Evolutionary conservation across 1,284 basidiomycete genomes (phyloP), one percentile per base, ranked within the genome.

Genomic region (Fomitopsis betulina): DNA sequence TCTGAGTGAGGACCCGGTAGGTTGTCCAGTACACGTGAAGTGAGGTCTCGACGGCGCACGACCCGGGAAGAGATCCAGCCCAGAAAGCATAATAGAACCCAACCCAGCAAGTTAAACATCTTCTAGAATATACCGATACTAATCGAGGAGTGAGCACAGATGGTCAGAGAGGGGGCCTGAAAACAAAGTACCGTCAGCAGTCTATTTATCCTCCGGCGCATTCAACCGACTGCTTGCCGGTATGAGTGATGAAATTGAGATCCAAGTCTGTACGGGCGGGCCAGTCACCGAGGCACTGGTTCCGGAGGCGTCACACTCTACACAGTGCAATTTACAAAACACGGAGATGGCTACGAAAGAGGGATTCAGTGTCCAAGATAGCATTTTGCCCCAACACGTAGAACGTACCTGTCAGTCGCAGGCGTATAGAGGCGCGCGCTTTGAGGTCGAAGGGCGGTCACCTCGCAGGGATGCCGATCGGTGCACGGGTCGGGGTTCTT

Each of bases 1-100:
- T 56, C 50, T 6, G 57, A 55, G 8, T 62, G 55, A 17, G 65
- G 65, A 6, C 65, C 65, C 6, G 63, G 65, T 37, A 66, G 59
- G 54, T 66, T 63, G 56, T 66, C 63, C 12, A 66, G 60, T 17
- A 53, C 53, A 21, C 21, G 38, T 49, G 43, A 58, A 62, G 54
- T 60, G 58, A 30, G 59, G 53, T n/a, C 37, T 23, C 19, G 58
- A 58, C 25, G 60, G 52, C 37, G 62, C 61, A 55, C 56, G 62
- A 30, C 57, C 43, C 60, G 62, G 60, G 12, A 63, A 35, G 12
- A 60, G 57, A 47, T 30, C 58, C 61, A 65, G 35, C 61, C 60
- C 10, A 58, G 57, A 8, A 56, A 55, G 42, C 60, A 66, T 35
- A 66, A 60, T 30, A 61, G 40, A 25, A 38, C 17, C 58, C 60